Evolutionary conservation across 23 red algal genomes (phyloP).

Genomic region (Chondrus crispus): DNA sequence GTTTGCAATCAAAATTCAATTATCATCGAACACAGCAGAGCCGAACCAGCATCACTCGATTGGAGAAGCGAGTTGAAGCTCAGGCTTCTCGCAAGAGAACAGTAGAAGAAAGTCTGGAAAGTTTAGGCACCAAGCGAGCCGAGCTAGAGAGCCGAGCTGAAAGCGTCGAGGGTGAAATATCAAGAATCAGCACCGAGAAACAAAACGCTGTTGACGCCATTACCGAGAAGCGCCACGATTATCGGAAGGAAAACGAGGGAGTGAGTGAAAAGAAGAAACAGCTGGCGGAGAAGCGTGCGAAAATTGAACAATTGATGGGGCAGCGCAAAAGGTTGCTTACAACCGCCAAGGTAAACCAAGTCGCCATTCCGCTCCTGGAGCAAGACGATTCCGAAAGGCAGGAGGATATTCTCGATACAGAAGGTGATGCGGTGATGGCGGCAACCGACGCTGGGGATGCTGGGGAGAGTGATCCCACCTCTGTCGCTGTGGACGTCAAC

Average conservation of each 20-base stretch:
- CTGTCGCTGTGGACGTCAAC: slow-evolving; percentile 36
- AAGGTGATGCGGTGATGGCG: slow-evolving; percentile 31
- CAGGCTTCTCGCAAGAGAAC: background rate
- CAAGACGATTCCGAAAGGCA: slow-evolving; percentile 18
- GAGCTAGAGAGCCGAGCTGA: slow-evolving; percentile 41
- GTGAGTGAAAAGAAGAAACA: slow-evolving; percentile 39
- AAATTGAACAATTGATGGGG: slow-evolving; percentile 36
- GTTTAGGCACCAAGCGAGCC: slow-evolving; percentile 37
- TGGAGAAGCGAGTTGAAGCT: slow-evolving; percentile 24
- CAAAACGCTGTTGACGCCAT: background rate
- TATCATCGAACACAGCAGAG: slow-evolving; percentile 31
- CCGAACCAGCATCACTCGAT: background rate
- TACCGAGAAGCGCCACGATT: slow-evolving; percentile 43
- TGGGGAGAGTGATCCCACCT: slow-evolving; percentile 18
- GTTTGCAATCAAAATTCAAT: slow-evolving; percentile 29
- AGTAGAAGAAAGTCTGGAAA: slow-evolving; percentile 27
- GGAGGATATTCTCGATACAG: slow-evolving; percentile 16
- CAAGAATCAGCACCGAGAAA: slow-evolving; percentile 19
- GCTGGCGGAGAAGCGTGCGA: slow-evolving; percentile 36
- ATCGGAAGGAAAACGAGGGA: slow-evolving; percentile 51
- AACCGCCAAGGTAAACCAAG: slow-evolving; percentile 52
- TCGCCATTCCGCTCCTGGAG: slow-evolving; percentile 32
- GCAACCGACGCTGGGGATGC: slow-evolving; percentile 16
- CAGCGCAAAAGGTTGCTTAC: slow-evolving; percentile 48
- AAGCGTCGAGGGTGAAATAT: slow-evolving; percentile 30